Conservation (phyloP, 2,329 filamentous ascomycete genomes). For the Domatiomyces globalis region DNA sequence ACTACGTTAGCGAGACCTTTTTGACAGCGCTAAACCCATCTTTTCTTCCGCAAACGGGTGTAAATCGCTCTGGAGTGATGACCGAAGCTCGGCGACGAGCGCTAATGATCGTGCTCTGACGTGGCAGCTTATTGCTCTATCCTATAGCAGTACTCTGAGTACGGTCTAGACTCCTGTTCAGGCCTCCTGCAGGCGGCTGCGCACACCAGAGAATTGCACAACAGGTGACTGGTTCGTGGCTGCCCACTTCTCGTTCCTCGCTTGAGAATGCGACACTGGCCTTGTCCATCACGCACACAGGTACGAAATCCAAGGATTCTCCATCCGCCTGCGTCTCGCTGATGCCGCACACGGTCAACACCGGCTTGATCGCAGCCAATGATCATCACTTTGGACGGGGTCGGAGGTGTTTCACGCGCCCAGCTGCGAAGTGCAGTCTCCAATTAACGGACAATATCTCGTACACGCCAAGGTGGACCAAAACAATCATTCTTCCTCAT, state of each 20-base stretch:
- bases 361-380: neutral
- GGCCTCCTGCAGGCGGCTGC: no score
- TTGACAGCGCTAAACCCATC: neutral
- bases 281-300: neutral
- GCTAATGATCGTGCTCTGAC: neutral
- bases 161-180: neutral
- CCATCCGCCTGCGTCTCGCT: slow-evolving; percentile 60
- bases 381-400: neutral
- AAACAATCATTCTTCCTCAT: neutral
- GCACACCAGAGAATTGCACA: no score
- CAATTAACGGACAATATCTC: neutral
- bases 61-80: neutral
- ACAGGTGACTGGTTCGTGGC: no score
- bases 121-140: neutral
- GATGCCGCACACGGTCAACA: slow-evolving; percentile 58
- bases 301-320: neutral
- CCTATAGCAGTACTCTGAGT: no score
- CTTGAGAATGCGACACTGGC: neutral
- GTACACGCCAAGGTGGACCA: neutral
- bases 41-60: neutral
- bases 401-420: neutral
- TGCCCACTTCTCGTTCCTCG: neutral
- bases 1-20: neutral
- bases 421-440: neutral
- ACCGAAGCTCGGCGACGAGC: neutral